Percentiles rank a stretch among this genome's conserved stretches.
These are phyloP conservation scores for Gossypium bickii DNA, from an alignment of 345 rosid genomes.

Conservation along the genomic window DNA sequence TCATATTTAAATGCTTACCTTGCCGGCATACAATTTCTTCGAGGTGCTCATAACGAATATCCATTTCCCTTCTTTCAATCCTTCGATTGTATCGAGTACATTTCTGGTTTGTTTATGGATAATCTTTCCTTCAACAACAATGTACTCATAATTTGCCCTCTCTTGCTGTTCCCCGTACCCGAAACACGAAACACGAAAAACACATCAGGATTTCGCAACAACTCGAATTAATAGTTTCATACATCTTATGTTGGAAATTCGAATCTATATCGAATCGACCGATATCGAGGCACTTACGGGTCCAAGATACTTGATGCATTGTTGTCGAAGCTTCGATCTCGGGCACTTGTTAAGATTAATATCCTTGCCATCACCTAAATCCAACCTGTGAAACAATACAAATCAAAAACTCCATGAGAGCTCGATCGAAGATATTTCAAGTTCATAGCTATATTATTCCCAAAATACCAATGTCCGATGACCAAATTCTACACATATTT, in stretches of 20 bases:
- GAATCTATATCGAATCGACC: neutral
- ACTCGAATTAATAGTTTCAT: conserved; percentile 1
- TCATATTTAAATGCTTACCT: conserved; percentile 35
- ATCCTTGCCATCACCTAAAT: conserved; percentile 80
- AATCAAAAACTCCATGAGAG: neutral
- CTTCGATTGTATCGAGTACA: conserved; percentile 48
- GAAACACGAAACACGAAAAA: neutral
- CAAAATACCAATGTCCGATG: no score
- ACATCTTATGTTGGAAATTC: neutral
- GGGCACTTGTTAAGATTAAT: conserved; percentile 61
- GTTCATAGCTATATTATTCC: no score
- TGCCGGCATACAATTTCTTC: conserved; percentile 66
- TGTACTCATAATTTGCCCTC: conserved; percentile 71
- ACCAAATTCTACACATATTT: neutral
- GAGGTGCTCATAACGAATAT: conserved; percentile 88
- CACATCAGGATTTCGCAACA: conserved; percentile 5
- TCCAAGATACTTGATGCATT: conserved; percentile 85
- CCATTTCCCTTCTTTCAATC: conserved; percentile 51
- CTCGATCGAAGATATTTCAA: no score
- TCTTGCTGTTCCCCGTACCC: conserved; percentile 58
- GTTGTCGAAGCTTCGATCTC: conserved; percentile 62
- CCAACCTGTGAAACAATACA: conserved; percentile 55
- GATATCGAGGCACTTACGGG: conserved; percentile 50
- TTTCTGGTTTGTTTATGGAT: conserved; percentile 52
- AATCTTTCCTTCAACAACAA: conserved; percentile 56